phyloP scores from a whole-genome alignment of 2,329 filamentous ascomycete species.

The Paecilomyces formosus region DNA sequence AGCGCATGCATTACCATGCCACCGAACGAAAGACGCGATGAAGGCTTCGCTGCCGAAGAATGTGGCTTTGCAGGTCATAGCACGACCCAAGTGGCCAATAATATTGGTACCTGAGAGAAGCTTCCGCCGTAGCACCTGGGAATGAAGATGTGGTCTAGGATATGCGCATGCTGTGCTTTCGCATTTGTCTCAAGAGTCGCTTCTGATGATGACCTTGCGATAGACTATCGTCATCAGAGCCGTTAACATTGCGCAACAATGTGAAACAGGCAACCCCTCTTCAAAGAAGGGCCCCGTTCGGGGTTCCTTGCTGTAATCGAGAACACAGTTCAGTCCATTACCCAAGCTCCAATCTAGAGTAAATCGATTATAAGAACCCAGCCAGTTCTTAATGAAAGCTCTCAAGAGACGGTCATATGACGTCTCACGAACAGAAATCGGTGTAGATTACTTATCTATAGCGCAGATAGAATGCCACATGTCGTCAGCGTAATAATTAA shows the following conservation, averaged over 20 bases:
- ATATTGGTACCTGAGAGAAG: background rate
- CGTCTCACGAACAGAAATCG: background rate
- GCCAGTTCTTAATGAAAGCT: too few species aligned
- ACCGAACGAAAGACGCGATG: background rate
- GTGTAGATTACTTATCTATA: background rate
- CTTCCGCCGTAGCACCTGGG: background rate
- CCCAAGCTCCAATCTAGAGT: background rate
- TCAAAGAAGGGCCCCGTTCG: background rate
- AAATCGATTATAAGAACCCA: background rate
- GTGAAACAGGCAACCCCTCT: background rate
- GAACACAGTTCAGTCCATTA: background rate
- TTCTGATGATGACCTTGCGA: background rate
- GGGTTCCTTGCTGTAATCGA: background rate
- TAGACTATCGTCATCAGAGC: background rate
- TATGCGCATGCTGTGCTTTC: background rate
- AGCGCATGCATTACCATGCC: background rate
- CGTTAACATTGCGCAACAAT: background rate
- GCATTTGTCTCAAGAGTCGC: background rate
- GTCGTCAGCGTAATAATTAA: too few species aligned
- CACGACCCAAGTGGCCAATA: background rate
- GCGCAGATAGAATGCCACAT: too few species aligned
- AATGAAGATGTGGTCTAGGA: background rate
- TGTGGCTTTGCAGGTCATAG: background rate
- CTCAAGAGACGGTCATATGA: too few species aligned
- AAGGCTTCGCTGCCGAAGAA: background rate